phyloP scores from a whole-genome alignment of 257 asterid species.

The Solanum gandarillasii region DNA sequence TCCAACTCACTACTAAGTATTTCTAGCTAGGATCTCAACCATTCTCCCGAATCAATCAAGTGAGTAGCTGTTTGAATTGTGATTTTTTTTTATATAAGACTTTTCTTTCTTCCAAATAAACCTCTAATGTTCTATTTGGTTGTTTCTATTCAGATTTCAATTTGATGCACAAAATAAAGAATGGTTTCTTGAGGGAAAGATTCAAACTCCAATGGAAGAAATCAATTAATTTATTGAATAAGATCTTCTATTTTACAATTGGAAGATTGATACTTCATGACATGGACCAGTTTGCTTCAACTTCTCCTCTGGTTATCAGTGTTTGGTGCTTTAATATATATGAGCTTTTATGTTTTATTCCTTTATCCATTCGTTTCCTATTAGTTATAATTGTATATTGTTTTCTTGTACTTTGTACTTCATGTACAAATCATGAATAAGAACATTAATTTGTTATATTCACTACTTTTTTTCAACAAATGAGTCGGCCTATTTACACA shows the following conservation, averaged over 20 bases:
- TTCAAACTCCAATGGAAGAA: not conserved
- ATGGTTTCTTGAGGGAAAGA: not conserved
- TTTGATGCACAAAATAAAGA: not conserved
- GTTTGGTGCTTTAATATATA: not conserved
- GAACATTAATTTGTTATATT: too few relatives aligned
- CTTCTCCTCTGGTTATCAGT: not conserved
- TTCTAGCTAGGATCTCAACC: not conserved
- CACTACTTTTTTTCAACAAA: too few relatives aligned
- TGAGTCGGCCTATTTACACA: too few relatives aligned
- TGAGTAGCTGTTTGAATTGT: not conserved
- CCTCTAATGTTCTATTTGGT: not conserved
- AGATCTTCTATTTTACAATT: not conserved
- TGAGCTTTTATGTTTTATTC: not conserved
- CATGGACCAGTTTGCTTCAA: slow-evolving; percentile 11
- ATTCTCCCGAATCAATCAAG: not conserved
- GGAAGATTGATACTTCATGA: not conserved
- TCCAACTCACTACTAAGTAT: not conserved
- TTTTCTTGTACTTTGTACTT: not conserved
- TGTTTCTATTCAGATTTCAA: not conserved
- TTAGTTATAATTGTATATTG: too few relatives aligned
- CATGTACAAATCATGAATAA: not conserved
- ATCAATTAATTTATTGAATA: not conserved
- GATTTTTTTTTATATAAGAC: too few relatives aligned
- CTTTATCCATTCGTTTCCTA: too few relatives aligned
- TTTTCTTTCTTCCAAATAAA: too few relatives aligned